A percentile compares a stretch with the other conserved stretches of the same genome.
These are phyloP conservation scores for Apiospora saccharicola DNA, from an alignment of 2,329 filamentous ascomycete genomes.

Conservation along the genomic window DNA sequence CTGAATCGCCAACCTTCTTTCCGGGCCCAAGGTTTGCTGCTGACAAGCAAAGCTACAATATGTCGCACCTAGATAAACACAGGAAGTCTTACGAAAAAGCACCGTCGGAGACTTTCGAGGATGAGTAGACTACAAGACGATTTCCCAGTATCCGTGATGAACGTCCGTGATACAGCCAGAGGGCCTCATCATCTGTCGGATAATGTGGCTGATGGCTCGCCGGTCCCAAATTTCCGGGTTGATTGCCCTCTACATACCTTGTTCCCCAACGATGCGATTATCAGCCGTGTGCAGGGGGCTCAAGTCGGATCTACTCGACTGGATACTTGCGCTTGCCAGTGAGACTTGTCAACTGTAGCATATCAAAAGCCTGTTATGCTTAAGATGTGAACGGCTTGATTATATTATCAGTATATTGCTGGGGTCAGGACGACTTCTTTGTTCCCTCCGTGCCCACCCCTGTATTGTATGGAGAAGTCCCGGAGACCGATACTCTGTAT, in stretches of 20 bases:
- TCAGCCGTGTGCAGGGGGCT: not conserved
- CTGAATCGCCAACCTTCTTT: not conserved
- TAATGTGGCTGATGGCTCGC: slow-evolving; percentile 13
- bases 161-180: slow-evolving; percentile 2
- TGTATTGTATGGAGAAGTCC: too few relatives aligned
- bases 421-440: too few relatives aligned
- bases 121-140: not conserved
- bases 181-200: not conserved
- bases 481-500: too few relatives aligned
- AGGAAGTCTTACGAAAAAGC: not conserved
- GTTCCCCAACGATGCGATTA: not conserved
- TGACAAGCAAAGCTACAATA: slow-evolving; percentile 4
- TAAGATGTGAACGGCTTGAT: not conserved
- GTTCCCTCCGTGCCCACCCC: too few relatives aligned
- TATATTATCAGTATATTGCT: not conserved
- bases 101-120: not conserved
- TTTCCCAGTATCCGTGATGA: not conserved
- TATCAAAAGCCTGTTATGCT: not conserved
- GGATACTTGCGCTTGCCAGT: not conserved
- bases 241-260: not conserved
- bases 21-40: not conserved
- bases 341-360: not conserved
- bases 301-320: not conserved
- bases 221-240: slow-evolving; percentile 14
- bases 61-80: not conserved